Base-by-base conservation (phyloP, 441 rosid genomes). In the Dalechampia spathulata region DNA sequence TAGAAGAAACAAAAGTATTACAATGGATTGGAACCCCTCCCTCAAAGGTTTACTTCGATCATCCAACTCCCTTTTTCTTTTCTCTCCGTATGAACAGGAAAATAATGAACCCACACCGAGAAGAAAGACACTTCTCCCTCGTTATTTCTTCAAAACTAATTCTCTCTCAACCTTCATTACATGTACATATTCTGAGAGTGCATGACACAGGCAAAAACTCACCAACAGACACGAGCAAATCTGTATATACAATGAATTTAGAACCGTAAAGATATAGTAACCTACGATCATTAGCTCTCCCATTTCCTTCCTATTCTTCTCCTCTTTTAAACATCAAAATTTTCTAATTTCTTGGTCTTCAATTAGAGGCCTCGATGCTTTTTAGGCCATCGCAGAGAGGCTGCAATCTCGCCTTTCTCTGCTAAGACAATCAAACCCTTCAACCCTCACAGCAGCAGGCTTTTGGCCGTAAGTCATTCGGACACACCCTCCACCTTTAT, bases 371-470 rank as follows among this genome's bases (percentile, higher is more conserved):
- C 39, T 23, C 16, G 5, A 26, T 19, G n/a, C 34, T 7, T 8
- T 9, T 61, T 71, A 83, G 14, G 90, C 87, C 68, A 78, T 69
- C 2, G 90, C 83, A 16, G 85, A 77, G 75, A 84, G 74, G 75
- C 91, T 76, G 60, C 82, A 71, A 64, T 74, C 70, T 50, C 76
- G 73, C 49, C 78, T 57, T 53, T 83, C 90, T 75, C 83, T 59
- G 70, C 62, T 72, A 54, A 77, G 85, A 55, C 87, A 83, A 73
- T 81, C 90, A 42, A 83, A 83, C 39, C 87, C 90, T 76, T 83
- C 87, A 57, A 83, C 62, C 49, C 92, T 78, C 43, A 81, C 85
- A 2, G 80, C 73, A 0, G 83, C 83, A 12, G 83, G 83, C 28
- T 45, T 77, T 39, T 78, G 73, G 62, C 83, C 87, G n/a, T 75